A percentile compares a stretch with the other conserved stretches of the same genome.
phyloP scores from a whole-genome alignment of 805 yeast genomes.

The Metschnikowia kunwiensis region DNA sequence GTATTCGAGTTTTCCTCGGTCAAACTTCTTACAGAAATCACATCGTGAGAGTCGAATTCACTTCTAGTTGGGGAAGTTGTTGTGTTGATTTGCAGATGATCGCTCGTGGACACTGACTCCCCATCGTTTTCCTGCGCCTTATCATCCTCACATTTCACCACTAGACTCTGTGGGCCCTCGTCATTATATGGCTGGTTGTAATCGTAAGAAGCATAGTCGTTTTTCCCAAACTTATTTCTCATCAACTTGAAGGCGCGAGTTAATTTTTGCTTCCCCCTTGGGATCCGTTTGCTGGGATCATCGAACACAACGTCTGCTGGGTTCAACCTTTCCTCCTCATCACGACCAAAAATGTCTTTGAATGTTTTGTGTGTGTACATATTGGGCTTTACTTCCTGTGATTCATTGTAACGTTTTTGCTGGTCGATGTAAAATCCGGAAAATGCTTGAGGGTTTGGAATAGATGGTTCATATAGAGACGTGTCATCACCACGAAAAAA shows the following conservation, averaged over 20 bases:
- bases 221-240: conserved; percentile 28
- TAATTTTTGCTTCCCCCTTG: conserved; percentile 23
- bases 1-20: too few relatives aligned
- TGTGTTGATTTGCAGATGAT: too few relatives aligned
- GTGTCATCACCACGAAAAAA: conserved; percentile 3
- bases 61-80: too few relatives aligned
- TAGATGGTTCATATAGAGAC: conserved; percentile 11
- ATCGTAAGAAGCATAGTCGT: conserved; percentile 34
- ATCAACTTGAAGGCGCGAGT: conserved; percentile 24
- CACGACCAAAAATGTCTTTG: conserved; percentile 32
- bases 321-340: conserved; percentile 31
- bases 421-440: conserved; percentile 38
- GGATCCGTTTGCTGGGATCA: conserved; percentile 19
- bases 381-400: conserved; percentile 30
- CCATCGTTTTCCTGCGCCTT: too few relatives aligned
- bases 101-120: too few relatives aligned
- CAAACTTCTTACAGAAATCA: too few relatives aligned
- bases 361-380: conserved; percentile 40
- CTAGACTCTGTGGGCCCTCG: conserved; percentile 9
- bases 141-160: neutral
- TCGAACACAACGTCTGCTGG: conserved; percentile 43
- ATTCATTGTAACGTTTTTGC: conserved; percentile 33
- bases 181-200: conserved; percentile 26
- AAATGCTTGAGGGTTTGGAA: conserved; percentile 9
- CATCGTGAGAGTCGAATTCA: too few relatives aligned